Conservation (phyloP, 2,329 filamentous ascomycete species). For the Aurifilum marmelostoma region DNA sequence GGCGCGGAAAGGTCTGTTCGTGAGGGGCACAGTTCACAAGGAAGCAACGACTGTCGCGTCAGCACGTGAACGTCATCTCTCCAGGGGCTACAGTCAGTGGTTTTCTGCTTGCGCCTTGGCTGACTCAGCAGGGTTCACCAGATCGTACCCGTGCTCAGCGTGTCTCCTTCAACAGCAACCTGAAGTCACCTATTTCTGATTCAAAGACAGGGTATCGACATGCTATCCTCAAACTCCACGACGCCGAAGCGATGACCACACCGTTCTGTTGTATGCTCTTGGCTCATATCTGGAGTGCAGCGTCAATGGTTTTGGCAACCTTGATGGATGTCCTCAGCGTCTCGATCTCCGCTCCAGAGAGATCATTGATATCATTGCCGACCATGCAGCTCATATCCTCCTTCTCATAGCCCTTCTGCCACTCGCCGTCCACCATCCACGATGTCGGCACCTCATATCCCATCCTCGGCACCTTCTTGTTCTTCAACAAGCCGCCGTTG, state of each 20-base stretch:
- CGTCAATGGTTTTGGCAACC: conserved; percentile 31
- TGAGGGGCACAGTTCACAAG: background rate
- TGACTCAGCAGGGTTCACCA: background rate
- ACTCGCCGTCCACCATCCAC: conserved; percentile 46
- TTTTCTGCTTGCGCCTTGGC: background rate
- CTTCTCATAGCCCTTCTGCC: conserved; percentile 41
- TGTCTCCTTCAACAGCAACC: too few relatives aligned
- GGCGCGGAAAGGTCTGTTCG: background rate
- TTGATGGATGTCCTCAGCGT: conserved; percentile 30
- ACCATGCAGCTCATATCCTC: conserved; percentile 45
- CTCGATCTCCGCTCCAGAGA: conserved; percentile 21
- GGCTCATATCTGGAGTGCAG: conserved; percentile 7
- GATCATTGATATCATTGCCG: conserved; percentile 12
- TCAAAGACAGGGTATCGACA: too few relatives aligned
- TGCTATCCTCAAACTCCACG: background rate
- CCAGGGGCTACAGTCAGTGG: too few relatives aligned
- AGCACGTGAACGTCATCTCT: background rate
- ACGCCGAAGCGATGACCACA: background rate
- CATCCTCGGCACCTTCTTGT: conserved; percentile 39
- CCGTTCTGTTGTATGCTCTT: background rate
- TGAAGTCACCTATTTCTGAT: too few relatives aligned
- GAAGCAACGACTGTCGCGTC: background rate
- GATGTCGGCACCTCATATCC: conserved; percentile 42
- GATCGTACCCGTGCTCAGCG: background rate
- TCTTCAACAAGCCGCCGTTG: conserved; percentile 48